phyloP scores from a whole-genome alignment of 331 rosid genomes.

The Saraca asoca region DNA sequence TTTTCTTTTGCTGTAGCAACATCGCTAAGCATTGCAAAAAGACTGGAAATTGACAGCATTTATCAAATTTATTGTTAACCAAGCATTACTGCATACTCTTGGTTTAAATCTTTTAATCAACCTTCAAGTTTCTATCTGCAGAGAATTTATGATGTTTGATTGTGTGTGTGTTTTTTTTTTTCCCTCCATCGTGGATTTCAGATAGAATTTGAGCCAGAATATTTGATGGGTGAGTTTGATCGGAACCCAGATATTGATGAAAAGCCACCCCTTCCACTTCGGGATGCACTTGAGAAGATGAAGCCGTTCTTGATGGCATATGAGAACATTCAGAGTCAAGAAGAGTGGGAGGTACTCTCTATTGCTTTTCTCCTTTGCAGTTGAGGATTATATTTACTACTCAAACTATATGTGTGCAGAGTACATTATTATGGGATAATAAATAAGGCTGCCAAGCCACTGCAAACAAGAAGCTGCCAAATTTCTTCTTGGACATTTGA shows the following conservation, averaged over 20 bases:
- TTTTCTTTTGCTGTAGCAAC: too few relatives aligned
- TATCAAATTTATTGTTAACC: too few relatives aligned
- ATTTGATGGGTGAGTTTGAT: constrained; percentile 78
- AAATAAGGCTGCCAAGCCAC: not conserved
- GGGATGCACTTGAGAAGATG: constrained; percentile 87
- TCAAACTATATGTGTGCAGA: not conserved
- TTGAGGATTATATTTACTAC: not conserved
- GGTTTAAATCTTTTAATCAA: not conserved
- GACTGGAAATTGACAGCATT: too few relatives aligned
- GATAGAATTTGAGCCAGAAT: constrained; percentile 94
- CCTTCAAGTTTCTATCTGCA: constrained; percentile 1
- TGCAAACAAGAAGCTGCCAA: not conserved
- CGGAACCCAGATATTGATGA: constrained; percentile 86
- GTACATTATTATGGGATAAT: not conserved
- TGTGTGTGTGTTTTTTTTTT: constrained; percentile 1
- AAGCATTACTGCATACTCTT: not conserved
- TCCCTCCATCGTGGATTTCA: constrained; percentile 43
- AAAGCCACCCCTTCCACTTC: constrained; percentile 73
- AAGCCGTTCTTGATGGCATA: constrained; percentile 92
- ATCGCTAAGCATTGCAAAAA: too few relatives aligned
- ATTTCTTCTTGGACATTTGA: not conserved
- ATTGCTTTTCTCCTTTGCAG: constrained; percentile 26
- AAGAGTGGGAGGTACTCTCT: constrained; percentile 91
- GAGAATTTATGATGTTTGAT: constrained; percentile 1
- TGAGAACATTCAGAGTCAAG: constrained; percentile 82